A percentile compares a stretch with the other conserved stretches of the same genome.
These are phyloP conservation scores for Pholiota conissans DNA, from an alignment of 768 basidiomycete genomes.

Conservation along the genomic window DNA sequence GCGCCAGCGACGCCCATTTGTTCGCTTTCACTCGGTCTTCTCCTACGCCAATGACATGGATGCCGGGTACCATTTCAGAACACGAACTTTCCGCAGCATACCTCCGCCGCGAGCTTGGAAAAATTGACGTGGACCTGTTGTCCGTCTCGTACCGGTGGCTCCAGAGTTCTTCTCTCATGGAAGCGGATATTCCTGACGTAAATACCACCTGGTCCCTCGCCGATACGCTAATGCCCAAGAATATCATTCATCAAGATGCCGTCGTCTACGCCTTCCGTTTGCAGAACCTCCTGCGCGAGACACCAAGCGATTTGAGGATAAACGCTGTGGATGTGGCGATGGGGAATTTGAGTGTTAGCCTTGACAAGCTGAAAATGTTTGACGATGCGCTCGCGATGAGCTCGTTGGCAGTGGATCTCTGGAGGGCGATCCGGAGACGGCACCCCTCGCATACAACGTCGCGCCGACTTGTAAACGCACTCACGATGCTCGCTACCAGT, in stretches of 20 bases:
- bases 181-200: not conserved
- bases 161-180: not conserved
- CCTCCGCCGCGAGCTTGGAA: slow-evolving; percentile 3
- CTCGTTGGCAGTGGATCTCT: not conserved
- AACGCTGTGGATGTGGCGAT: not conserved
- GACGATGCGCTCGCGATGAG: not conserved
- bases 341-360: not conserved
- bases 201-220: not conserved
- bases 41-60: not conserved
- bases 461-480: not conserved
- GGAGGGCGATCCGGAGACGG: not conserved
- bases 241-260: not conserved
- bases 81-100: slow-evolving; percentile 1
- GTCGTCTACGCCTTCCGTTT: not conserved
- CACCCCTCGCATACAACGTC: not conserved
- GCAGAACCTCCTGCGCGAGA: not conserved
- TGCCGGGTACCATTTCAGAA: not conserved
- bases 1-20: not conserved
- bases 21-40: not conserved
- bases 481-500: not conserved
- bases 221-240: not conserved
- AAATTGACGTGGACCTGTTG: not conserved
- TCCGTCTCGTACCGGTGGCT: not conserved
- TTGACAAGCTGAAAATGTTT: not conserved
- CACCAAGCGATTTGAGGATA: not conserved